Evolutionary conservation across 805 yeast species (phyloP).

Genomic region (Scheffersomyces spartinae): DNA sequence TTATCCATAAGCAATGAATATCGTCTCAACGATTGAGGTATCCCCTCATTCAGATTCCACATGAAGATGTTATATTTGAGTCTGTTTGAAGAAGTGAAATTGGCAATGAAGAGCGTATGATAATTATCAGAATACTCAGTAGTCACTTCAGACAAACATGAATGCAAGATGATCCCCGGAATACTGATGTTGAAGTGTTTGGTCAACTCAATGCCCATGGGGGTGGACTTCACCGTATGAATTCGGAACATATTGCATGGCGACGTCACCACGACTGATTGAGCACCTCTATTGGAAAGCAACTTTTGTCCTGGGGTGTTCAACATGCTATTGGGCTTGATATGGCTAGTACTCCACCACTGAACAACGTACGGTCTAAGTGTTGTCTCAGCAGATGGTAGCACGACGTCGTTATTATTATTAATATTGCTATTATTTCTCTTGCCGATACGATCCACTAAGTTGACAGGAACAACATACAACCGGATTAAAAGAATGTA

Average conservation of each 20-base stretch:
- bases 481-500: constrained; percentile 24
- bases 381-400: constrained; percentile 3
- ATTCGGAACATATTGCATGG: constrained; percentile 21
- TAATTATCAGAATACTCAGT: constrained; percentile 14
- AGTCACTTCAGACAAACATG: constrained; percentile 25
- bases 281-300: constrained; percentile 19
- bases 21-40: constrained; percentile 13
- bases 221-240: constrained; percentile 17
- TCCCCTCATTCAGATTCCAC: constrained; percentile 21
- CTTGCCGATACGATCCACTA: too few relatives aligned
- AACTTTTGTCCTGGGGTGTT: constrained; percentile 10
- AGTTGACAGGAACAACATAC: constrained; percentile 25
- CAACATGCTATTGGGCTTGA: constrained; percentile 6
- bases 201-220: constrained; percentile 18
- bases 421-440: constrained; percentile 15
- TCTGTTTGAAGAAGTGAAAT: constrained; percentile 18
- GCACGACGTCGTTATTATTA: constrained; percentile 6
- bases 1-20: constrained; percentile 21
- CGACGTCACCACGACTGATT: constrained; percentile 23
- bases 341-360: constrained; percentile 29
- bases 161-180: constrained; percentile 21
- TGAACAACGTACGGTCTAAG: constrained; percentile 31
- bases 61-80: constrained; percentile 19
- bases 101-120: constrained; percentile 17
- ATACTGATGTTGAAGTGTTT: constrained; percentile 25